phyloP scores from a whole-genome alignment of 1,284 basidiomycete species.

The Veloporphyrellus conicus region DNA sequence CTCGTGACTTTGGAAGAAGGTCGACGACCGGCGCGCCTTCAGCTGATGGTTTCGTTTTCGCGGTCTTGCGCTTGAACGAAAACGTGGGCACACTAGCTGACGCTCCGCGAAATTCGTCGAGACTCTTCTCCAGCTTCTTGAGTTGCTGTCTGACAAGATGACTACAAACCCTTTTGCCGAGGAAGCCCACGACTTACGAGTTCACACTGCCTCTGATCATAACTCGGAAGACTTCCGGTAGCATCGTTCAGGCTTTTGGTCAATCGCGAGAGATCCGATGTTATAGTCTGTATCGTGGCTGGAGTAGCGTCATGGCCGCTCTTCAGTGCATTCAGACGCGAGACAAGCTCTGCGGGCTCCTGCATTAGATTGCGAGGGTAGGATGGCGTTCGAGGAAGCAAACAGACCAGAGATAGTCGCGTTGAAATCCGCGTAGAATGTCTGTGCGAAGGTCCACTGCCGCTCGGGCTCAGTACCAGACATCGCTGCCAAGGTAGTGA shows the following conservation, averaged over 20 bases:
- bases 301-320: slow-evolving; percentile 2
- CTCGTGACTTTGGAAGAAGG: slow-evolving; percentile 8
- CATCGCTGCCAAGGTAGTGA: slow-evolving; percentile 10
- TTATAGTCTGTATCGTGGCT: slow-evolving; percentile 37
- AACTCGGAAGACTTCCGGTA: slow-evolving; percentile 59
- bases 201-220: slow-evolving; percentile 71
- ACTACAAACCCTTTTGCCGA: slow-evolving; percentile 3
- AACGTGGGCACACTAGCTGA: slow-evolving; percentile 58
- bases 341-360: slow-evolving; percentile 22
- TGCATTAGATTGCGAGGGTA: slow-evolving; percentile 14
- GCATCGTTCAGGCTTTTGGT: slow-evolving; percentile 60
- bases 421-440: slow-evolving; percentile 25
- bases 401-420: slow-evolving; percentile 23
- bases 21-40: slow-evolving; percentile 7
- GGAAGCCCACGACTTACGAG: slow-evolving; percentile 42
- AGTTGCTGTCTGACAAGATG: slow-evolving; percentile 47
- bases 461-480: slow-evolving; percentile 19
- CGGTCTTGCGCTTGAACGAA: slow-evolving; percentile 60
- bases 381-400: neutral
- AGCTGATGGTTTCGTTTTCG: slow-evolving; percentile 22
- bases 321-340: slow-evolving; percentile 23
- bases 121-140: slow-evolving; percentile 48
- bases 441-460: slow-evolving; percentile 32
- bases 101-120: slow-evolving; percentile 49
- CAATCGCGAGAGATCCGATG: slow-evolving; percentile 47